Percentiles rank a stretch among this genome's conserved stretches.
Conservation (phyloP, 1,139 yeast species). For the Scheffersomyces illinoinensis region DNA sequence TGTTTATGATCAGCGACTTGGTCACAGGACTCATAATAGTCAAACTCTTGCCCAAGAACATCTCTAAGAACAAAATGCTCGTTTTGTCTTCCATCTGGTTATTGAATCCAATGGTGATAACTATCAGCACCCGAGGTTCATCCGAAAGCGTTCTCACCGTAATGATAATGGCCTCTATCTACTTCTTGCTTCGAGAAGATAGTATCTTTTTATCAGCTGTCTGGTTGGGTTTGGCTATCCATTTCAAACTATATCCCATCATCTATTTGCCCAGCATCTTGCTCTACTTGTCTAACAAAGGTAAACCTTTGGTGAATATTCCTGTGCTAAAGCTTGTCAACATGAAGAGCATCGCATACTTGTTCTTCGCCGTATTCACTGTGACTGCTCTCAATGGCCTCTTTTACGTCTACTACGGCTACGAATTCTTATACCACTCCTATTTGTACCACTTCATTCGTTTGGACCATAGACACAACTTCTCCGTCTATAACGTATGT, state of each 20-base stretch:
- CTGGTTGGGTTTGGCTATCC: constrained; percentile 75
- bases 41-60: constrained; percentile 29
- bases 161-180: constrained; percentile 63
- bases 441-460: constrained; percentile 82
- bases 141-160: constrained; percentile 89
- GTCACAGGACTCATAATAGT: constrained; percentile 73
- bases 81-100: constrained; percentile 71
- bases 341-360: constrained; percentile 45
- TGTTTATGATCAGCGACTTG: constrained; percentile 78
- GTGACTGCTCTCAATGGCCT: constrained; percentile 46
- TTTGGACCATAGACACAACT: constrained; percentile 92
- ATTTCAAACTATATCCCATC: constrained; percentile 88
- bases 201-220: constrained; percentile 54
- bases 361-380: constrained; percentile 39
- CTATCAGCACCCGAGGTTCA: constrained; percentile 91
- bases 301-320: constrained; percentile 21
- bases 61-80: constrained; percentile 25
- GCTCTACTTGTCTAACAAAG: constrained; percentile 24
- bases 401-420: constrained; percentile 72
- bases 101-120: constrained; percentile 91
- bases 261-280: constrained; percentile 69
- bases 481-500: constrained; percentile 79
- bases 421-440: constrained; percentile 74
- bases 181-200: constrained; percentile 35
- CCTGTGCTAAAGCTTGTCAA: constrained; percentile 45